Evolutionary conservation across 2,329 filamentous ascomycete genomes (phyloP), one percentile per base, ranked within the genome.

Genomic region (Diaporthe velutina): DNA sequence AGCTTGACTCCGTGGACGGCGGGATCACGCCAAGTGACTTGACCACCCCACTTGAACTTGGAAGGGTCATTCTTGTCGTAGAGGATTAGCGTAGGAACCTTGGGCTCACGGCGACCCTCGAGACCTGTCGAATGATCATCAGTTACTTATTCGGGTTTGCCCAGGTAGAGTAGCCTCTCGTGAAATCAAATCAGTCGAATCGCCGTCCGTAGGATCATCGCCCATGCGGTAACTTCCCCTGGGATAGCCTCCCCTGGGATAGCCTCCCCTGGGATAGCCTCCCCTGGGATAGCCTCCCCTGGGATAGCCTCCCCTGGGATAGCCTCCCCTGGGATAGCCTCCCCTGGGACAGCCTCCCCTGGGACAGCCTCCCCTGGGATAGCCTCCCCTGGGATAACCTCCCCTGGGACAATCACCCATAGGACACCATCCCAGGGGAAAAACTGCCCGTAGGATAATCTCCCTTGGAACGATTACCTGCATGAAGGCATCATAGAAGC

Each of bases 1-100:
- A 76, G 50, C 67, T 76, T 76, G 54, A 76, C 70, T 22, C 70
- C 66, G 2, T 28, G 72, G 13, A 74, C 72, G 3, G 64, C 64
- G 8, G 64, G 42, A 19, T 70, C 64, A 1, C 64, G 72, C 72
- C 72, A 74, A 12, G 0, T 10, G 4, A 74, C 55, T 17, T 74
- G n/a, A 28, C 64, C 64, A 61, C 64, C 72, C 72, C 72, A 74
- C 45, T 70, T 70, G 54, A 74, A 74, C 17, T 70, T 74, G 19
- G 72, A 58, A 1, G 54, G 42, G 13, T 70, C 54, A 0, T 61
- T 17, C 42, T 74, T 8, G 28, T 74, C 72, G 42, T 74, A 74
- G 0, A 70, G 1, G 8, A 74, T 70, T 2, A 74, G 42, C 1
- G 72, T 74, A 0, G 64, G 72, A 0, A 74, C 72, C 19, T 74